These are phyloP conservation scores for Conoideocrella luteorostrata DNA, from an alignment of 2,329 filamentous ascomycete species.

Conservation along the genomic window DNA sequence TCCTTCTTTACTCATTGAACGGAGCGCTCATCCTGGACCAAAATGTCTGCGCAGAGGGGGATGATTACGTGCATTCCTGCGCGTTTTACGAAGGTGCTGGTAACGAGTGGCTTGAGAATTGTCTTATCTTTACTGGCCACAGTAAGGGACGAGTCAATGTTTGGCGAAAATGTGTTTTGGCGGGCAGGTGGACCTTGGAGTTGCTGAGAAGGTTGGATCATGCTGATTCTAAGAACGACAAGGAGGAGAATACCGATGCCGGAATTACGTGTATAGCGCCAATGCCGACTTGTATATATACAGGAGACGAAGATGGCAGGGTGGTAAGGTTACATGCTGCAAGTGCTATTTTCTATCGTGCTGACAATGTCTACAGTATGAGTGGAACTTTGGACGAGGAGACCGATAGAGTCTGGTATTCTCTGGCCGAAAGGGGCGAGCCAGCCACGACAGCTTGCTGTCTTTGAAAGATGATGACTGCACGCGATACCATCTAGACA, in stretches of 20 bases:
- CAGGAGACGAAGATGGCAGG: conserved; percentile 85
- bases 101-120: conserved; percentile 86
- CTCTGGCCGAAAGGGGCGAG: conserved; percentile 4
- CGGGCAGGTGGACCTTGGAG: conserved; percentile 67
- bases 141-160: conserved; percentile 76
- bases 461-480: too few species aligned
- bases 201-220: conserved; percentile 79
- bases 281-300: conserved; percentile 79
- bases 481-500: background rate
- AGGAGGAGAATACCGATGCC: conserved; percentile 50
- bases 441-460: background rate
- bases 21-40: conserved; percentile 77
- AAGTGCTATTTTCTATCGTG: conserved; percentile 8
- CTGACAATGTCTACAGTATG: conserved; percentile 39
- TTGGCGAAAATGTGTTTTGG: conserved; percentile 51
- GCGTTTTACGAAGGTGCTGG: conserved; percentile 89
- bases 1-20: conserved; percentile 82
- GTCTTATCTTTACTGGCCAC: conserved; percentile 85
- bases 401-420: conserved; percentile 43
- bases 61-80: conserved; percentile 74
- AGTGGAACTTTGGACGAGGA: conserved; percentile 55
- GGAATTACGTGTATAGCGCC: conserved; percentile 83
- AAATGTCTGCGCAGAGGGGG: conserved; percentile 62
- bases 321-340: conserved; percentile 52
- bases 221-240: conserved; percentile 58